A percentile compares a stretch with the other conserved stretches of the same genome.
phyloP scores from a whole-genome alignment of 2,329 filamentous ascomycete species.

The Botrytis fragariae region DNA sequence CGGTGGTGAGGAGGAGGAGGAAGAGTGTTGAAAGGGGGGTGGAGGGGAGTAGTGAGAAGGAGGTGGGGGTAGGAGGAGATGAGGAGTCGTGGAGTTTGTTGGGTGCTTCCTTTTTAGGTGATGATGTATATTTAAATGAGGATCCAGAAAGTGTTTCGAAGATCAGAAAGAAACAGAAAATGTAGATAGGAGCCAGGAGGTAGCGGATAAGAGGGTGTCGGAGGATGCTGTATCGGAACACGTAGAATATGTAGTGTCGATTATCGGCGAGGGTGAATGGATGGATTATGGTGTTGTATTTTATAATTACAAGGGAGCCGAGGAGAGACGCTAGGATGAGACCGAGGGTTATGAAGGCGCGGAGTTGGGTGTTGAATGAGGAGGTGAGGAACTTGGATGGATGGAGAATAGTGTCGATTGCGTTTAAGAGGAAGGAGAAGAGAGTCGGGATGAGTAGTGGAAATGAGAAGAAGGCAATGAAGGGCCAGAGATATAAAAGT shows the following conservation, averaged over 20 bases:
- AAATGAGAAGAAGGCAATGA: slow-evolving; percentile 84
- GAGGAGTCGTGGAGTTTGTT: neutral
- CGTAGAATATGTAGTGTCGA: slow-evolving; percentile 94
- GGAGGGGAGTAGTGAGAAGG: neutral
- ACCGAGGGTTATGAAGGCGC: neutral
- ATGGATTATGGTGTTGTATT: slow-evolving; percentile 88
- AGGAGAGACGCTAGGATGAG: neutral
- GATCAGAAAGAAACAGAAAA: slow-evolving; percentile 64
- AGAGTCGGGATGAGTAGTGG: slow-evolving; percentile 64
- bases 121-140: neutral
- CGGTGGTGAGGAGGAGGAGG: slow-evolving; percentile 64
- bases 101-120: neutral
- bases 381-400: slow-evolving; percentile 35
- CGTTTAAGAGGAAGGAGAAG: slow-evolving; percentile 42
- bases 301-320: slow-evolving; percentile 50
- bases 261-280: slow-evolving; percentile 97
- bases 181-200: slow-evolving; percentile 66
- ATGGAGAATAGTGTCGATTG: slow-evolving; percentile 30
- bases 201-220: slow-evolving; percentile 64
- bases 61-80: neutral
- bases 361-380: neutral
- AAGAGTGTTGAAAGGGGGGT: slow-evolving; percentile 52
- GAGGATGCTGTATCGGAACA: slow-evolving; percentile 81
- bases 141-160: slow-evolving; percentile 59
- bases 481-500: slow-evolving; percentile 93